Base-by-base conservation (phyloP, 192 early-diverging fungal genomes). In the Rhizoclosmatium globosum region DNA sequence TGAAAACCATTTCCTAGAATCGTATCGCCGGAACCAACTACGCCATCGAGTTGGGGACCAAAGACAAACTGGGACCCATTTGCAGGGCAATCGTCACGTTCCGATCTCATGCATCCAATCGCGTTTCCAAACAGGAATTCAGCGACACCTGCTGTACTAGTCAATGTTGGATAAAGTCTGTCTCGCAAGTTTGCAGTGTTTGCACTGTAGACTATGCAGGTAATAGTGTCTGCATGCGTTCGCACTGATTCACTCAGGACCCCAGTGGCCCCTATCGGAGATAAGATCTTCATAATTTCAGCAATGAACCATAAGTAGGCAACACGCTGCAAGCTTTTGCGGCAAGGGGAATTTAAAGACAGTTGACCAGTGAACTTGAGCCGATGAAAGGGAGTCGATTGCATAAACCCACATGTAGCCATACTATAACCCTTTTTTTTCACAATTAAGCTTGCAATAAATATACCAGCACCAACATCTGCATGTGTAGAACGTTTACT, bases 31-130 rank as follows among this genome's bases (percentile, higher is more conserved):
- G 44, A 57, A 11, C 61, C 64, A 17, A 77, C 75, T 3, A 42
- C 44, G 3, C 75, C 75, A 21, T 67, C 48, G 11, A 77, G 50
- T 47, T 77, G 75, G 11, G 75, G 75, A 23, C 64, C 75, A 64
- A 67, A 66, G 3, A 68, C 65, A 53, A 77, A 77, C n/a, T 50
- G 17, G 19, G 21, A 41, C n/a, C 64, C 48, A 53, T 53, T 39
- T 45, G 62, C 9, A 47, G 31, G 13, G 47, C 75, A 77, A 38
- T 77, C 75, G 42, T 31, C 13, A 13, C 31, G 17, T 56, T 77
- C 43, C 13, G 75, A 77, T 46, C 75, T 3, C 75, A 77, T 77
- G 65, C 75, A 77, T 45, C 75, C 75, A 77, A 77, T 64, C 11
- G 75, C 75, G 17, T 64, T 77, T 15, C 75, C 75, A 53, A 67